A percentile compares a stretch with the other conserved stretches of the same genome.
Conservation (phyloP, 345 rosid genomes). For the Noccaea bulbosa region DNA sequence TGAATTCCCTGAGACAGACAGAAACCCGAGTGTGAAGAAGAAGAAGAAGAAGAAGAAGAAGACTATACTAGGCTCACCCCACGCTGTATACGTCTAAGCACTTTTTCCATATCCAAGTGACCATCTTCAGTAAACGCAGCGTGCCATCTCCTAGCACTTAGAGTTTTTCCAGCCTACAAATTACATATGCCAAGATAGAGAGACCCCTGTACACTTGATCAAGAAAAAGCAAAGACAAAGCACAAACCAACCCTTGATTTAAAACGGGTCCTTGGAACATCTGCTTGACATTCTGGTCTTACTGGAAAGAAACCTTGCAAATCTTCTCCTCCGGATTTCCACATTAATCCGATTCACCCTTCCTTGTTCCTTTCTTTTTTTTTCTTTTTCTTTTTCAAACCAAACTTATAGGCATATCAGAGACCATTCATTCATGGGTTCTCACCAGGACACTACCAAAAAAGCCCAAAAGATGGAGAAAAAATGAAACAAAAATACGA, state of each 20-base stretch:
- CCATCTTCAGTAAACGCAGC: constrained; percentile 86
- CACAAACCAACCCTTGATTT: constrained; percentile 60
- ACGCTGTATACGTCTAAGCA: constrained; percentile 85
- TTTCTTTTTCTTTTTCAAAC: not conserved
- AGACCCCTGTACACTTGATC: too few species aligned
- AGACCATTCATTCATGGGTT: constrained; percentile 12
- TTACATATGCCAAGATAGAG: too few species aligned
- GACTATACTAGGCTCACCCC: too few species aligned
- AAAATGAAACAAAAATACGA: not conserved
- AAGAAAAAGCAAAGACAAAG: too few species aligned
- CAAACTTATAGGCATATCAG: constrained; percentile 20
- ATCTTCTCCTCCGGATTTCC: constrained; percentile 62
- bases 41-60: too few species aligned
- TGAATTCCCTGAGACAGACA: constrained; percentile 74
- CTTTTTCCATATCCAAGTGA: constrained; percentile 80
- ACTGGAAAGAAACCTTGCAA: constrained; percentile 76
- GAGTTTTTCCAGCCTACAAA: constrained; percentile 88
- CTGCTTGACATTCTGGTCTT: constrained; percentile 67
- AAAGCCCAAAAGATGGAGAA: not conserved
- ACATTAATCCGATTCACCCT: constrained; percentile 47
- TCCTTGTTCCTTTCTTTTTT: not conserved
- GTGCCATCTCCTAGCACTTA: constrained; percentile 91
- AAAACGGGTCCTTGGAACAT: constrained; percentile 74
- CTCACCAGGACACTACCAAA: constrained; percentile 13
- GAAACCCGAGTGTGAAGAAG: too few species aligned